phyloP scores from a whole-genome alignment of 805 yeast genomes.

The Schwanniomyces occidentalis region DNA sequence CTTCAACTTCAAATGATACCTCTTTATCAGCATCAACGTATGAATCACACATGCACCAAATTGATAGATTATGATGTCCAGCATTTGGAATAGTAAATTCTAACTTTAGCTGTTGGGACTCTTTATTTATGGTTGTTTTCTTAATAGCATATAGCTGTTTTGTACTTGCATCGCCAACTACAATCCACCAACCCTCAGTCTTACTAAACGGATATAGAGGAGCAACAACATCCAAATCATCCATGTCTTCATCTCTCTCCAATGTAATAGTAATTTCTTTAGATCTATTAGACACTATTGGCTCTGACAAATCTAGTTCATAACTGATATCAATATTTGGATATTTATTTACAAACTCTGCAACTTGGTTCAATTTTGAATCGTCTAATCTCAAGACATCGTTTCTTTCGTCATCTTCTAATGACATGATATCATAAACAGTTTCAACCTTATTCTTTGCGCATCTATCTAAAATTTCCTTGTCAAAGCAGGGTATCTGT shows the following conservation, averaged over 20 bases:
- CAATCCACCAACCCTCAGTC: constrained; percentile 83
- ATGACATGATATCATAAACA: constrained; percentile 74
- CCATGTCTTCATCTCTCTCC: constrained; percentile 76
- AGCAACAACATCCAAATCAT: constrained; percentile 58
- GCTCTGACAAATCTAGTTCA: constrained; percentile 42
- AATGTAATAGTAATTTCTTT: constrained; percentile 49
- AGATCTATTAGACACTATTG: constrained; percentile 49
- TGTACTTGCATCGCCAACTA: constrained; percentile 65
- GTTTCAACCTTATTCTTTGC: constrained; percentile 56
- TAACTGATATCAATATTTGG: constrained; percentile 79
- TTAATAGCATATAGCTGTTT: constrained; percentile 73
- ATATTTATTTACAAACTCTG: constrained; percentile 84
- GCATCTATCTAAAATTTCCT: constrained; percentile 56
- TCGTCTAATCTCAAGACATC: constrained; percentile 56
- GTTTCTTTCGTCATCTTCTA: constrained; percentile 77
- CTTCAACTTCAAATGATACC: constrained; percentile 52
- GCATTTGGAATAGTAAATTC: constrained; percentile 56
- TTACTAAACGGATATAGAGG: constrained; percentile 61
- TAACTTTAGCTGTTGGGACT: constrained; percentile 52
- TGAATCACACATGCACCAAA: constrained; percentile 91
- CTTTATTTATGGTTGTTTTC: constrained; percentile 55
- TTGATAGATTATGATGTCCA: constrained; percentile 62
- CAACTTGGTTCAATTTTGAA: constrained; percentile 60
- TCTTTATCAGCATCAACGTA: constrained; percentile 94
- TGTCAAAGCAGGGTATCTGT: constrained; percentile 73